phyloP scores from a whole-genome alignment of 2,329 filamentous ascomycete genomes.

The Ascochyta lentis region DNA sequence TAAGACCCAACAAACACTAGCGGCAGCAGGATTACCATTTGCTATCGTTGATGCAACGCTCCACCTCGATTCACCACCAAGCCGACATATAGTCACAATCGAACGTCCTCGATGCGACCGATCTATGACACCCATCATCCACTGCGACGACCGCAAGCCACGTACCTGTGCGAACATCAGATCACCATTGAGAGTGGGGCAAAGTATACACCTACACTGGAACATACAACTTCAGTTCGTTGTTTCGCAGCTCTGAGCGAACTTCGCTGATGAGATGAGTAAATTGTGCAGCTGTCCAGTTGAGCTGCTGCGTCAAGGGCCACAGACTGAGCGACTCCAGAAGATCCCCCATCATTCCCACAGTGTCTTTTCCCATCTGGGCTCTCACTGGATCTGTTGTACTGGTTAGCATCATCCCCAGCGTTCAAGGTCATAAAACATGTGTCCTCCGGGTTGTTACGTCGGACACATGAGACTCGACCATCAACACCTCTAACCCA shows the following conservation, averaged over 20 bases:
- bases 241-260: slow-evolving; percentile 37
- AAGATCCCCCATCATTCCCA: slow-evolving; percentile 41
- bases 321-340: slow-evolving; percentile 48
- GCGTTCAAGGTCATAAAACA: not conserved
- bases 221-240: slow-evolving; percentile 45
- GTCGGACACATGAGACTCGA: not conserved
- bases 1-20: not conserved
- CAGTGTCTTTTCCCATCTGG: slow-evolving; percentile 37
- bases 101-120: not conserved
- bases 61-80: not conserved
- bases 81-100: not conserved
- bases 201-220: slow-evolving; percentile 38
- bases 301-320: slow-evolving; percentile 44
- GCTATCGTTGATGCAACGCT: not conserved
- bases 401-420: not conserved
- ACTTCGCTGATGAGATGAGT: slow-evolving; percentile 37
- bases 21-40: not conserved
- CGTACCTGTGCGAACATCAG: slow-evolving; percentile 32
- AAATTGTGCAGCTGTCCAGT: slow-evolving; percentile 41
- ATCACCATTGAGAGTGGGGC: not conserved
- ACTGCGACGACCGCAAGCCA: slow-evolving; percentile 44
- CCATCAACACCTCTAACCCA: not conserved
- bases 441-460: not conserved
- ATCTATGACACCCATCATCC: not conserved
- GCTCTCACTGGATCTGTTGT: slow-evolving; percentile 38